phyloP scores from a whole-genome alignment of 2,329 filamentous ascomycete species.

The Alternaria dauci region DNA sequence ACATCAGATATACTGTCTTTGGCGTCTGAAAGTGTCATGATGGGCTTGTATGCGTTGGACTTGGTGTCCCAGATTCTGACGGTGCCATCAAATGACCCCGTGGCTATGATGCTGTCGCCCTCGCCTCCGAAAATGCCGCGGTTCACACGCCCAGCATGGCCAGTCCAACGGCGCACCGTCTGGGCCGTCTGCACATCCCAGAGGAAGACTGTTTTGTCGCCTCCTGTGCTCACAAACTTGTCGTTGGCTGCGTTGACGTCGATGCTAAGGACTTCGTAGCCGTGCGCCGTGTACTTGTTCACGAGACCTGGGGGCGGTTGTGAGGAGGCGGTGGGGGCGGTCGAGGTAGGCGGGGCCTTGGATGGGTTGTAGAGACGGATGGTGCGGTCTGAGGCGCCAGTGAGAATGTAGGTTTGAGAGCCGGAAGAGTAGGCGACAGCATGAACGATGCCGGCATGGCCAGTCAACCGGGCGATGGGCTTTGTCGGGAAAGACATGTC shows the following conservation, averaged over 20 bases:
- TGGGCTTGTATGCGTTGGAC: slow-evolving; percentile 62
- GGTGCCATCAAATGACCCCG: slow-evolving; percentile 75
- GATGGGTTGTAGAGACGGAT: slow-evolving; percentile 87
- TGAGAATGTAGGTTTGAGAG: slow-evolving; percentile 70
- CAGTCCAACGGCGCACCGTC: slow-evolving; percentile 77
- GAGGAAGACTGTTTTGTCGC: slow-evolving; percentile 88
- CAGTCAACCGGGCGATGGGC: slow-evolving; percentile 52
- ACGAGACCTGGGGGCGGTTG: slow-evolving; percentile 64
- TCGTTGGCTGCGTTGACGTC: slow-evolving; percentile 78
- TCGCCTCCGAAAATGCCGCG: slow-evolving; percentile 80
- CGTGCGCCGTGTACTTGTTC: slow-evolving; percentile 88
- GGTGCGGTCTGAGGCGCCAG: slow-evolving; percentile 83
- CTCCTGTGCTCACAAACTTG: slow-evolving; percentile 84
- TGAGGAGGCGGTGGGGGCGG: slow-evolving; percentile 42
- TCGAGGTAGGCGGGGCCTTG: slow-evolving; percentile 54
- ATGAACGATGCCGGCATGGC: slow-evolving; percentile 58
- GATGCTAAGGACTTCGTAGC: slow-evolving; percentile 88
- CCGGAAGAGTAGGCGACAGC: slow-evolving; percentile 61
- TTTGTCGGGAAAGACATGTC: slow-evolving; percentile 54
- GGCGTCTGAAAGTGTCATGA: slow-evolving; percentile 78
- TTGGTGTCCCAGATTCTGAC: slow-evolving; percentile 71
- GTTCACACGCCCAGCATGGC: slow-evolving; percentile 79
- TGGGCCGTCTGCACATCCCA: slow-evolving; percentile 89
- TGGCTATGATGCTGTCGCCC: slow-evolving; percentile 75
- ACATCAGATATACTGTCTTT: slow-evolving; percentile 69